Evolutionary conservation across 148 eudicot species (phyloP).

Genomic region (Rhododendron ovatum): DNA sequence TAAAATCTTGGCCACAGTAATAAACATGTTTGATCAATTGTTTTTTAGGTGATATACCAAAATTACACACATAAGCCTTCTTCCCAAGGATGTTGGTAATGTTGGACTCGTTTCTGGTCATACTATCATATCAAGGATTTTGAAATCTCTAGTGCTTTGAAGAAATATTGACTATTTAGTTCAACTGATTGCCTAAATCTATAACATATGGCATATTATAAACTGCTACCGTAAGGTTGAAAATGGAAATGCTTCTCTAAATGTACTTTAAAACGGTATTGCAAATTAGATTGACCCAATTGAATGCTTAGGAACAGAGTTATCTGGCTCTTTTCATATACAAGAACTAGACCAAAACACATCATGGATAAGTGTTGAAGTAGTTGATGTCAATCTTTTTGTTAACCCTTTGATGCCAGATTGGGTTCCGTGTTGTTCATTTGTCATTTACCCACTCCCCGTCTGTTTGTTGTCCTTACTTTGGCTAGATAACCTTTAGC

Average conservation of each 20-base stretch:
- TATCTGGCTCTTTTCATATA: not conserved
- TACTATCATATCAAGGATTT: not conserved
- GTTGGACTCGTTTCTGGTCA: not conserved
- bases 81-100: not conserved
- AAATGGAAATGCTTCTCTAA: not conserved
- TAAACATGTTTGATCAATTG: not conserved
- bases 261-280: not conserved
- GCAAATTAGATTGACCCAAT: not conserved
- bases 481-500: not conserved
- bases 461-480: not conserved
- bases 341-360: not conserved
- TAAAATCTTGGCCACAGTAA: not conserved
- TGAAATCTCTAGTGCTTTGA: not conserved
- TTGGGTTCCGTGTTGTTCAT: not conserved
- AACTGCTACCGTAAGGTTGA: not conserved
- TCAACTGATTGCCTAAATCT: not conserved
- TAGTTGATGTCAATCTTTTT: not conserved
- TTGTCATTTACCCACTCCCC: not conserved
- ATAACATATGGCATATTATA: not conserved
- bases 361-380: not conserved
- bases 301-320: not conserved
- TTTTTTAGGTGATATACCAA: not conserved
- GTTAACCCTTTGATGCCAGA: not conserved
- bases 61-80: not conserved
- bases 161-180: not conserved